phyloP scores from a whole-genome alignment of 371 early-diverging fungal species.

The Aphelidium insulamus region DNA sequence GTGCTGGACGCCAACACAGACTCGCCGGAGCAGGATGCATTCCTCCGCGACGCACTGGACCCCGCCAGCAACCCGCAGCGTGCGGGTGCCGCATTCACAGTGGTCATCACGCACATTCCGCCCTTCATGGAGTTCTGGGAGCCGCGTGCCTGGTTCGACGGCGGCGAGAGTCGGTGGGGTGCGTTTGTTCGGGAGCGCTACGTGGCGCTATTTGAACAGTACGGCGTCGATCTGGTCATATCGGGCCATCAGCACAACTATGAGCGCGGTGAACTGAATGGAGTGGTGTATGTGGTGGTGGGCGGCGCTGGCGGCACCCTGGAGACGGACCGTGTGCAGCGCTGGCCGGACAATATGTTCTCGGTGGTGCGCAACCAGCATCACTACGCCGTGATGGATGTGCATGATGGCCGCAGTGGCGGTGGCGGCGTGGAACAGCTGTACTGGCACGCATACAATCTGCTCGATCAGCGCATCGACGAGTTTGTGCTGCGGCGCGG shows the following conservation, averaged over 20 bases:
- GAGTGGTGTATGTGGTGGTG: constrained; percentile 33
- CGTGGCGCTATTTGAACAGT: constrained; percentile 34
- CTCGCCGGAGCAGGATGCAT: constrained; percentile 27
- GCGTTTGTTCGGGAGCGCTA: constrained; percentile 37
- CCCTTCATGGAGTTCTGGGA: constrained; percentile 63
- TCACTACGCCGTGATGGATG: too few relatives aligned
- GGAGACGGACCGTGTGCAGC: constrained; percentile 37
- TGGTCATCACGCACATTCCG: constrained; percentile 52
- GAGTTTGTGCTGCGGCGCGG: too few relatives aligned
- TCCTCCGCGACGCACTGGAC: constrained; percentile 29
- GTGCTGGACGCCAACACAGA: constrained; percentile 46
- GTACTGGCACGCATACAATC: too few relatives aligned
- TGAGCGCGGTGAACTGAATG: constrained; percentile 28
- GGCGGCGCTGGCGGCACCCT: constrained; percentile 54
- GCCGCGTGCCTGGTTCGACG: constrained; percentile 35
- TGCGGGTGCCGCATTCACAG: constrained; percentile 37
- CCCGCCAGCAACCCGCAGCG: constrained; percentile 19
- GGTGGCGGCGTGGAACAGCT: too few relatives aligned
- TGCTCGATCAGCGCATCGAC: too few relatives aligned
- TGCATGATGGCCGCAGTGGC: too few relatives aligned
- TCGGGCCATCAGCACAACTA: constrained; percentile 69
- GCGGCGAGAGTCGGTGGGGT: constrained; percentile 43
- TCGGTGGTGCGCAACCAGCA: too few relatives aligned
- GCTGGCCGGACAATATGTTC: too few relatives aligned
- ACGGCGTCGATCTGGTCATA: constrained; percentile 44